Conservation (phyloP, 192 early-diverging fungal genomes). For the Dimargaris xerosporica region DNA sequence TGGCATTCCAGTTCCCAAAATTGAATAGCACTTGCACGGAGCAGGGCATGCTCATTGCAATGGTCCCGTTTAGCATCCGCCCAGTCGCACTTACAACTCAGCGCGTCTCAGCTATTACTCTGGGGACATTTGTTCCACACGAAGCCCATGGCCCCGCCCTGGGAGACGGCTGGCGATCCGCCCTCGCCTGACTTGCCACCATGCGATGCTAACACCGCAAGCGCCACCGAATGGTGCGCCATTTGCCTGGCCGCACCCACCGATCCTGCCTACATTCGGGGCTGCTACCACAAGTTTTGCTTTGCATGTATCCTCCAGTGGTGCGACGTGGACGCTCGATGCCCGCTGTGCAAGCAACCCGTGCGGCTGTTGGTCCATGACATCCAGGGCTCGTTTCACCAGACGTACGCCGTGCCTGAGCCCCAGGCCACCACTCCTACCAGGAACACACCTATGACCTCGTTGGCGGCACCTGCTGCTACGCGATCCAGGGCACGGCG, state of each 20-base stretch:
- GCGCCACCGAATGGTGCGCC: not conserved
- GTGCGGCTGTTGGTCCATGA: not conserved
- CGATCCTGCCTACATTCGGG: not conserved
- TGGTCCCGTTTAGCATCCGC: too few relatives aligned
- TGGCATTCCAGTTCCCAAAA: too few relatives aligned
- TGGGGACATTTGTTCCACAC: too few relatives aligned
- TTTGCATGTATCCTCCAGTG: slow-evolving; percentile 8
- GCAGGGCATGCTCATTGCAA: too few relatives aligned
- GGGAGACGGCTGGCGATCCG: too few relatives aligned
- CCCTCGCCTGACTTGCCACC: too few relatives aligned
- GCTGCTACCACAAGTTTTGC: slow-evolving; percentile 4
- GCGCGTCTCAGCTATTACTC: too few relatives aligned
- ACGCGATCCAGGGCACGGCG: not conserved
- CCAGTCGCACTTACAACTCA: too few relatives aligned
- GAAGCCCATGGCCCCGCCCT: too few relatives aligned
- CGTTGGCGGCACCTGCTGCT: not conserved
- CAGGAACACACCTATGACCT: not conserved
- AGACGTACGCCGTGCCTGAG: not conserved
- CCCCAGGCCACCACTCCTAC: not conserved
- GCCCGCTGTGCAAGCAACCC: slow-evolving; percentile 1
- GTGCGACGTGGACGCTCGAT: not conserved
- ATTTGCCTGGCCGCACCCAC: not conserved
- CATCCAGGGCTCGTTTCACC: not conserved
- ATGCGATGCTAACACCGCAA: not conserved
- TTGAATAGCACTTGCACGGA: too few relatives aligned